Evolutionary conservation across 2,329 filamentous ascomycete species (phyloP).

Genomic region (Cercospora sojina): DNA sequence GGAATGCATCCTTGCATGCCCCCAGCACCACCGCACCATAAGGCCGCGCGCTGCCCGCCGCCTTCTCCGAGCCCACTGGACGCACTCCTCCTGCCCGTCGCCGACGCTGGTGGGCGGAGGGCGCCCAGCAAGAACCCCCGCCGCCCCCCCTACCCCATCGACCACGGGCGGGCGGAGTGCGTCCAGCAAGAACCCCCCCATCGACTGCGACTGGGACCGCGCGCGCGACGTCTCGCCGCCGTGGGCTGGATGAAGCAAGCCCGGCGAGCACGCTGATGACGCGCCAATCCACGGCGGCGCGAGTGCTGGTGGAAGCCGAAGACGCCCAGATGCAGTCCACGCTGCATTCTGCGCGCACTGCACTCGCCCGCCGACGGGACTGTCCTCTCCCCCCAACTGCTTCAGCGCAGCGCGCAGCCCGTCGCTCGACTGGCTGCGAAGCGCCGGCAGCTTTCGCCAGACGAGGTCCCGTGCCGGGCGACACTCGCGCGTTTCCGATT

Average conservation of each 20-base stretch:
- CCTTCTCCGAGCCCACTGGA: background rate
- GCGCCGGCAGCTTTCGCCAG: background rate
- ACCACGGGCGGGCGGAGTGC: slow-evolving; percentile 18
- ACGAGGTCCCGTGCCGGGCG: slow-evolving; percentile 3
- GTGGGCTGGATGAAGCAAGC: background rate
- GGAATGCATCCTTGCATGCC: slow-evolving; percentile 10
- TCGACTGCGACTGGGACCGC: background rate
- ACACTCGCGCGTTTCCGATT: background rate
- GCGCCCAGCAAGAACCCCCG: slow-evolving; percentile 18
- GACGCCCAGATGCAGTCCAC: background rate
- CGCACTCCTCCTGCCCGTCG: slow-evolving; percentile 20
- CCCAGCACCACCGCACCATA: background rate
- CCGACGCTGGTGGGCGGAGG: slow-evolving; percentile 15
- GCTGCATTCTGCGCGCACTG: background rate
- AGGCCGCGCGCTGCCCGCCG: background rate
- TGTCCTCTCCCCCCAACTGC: slow-evolving; percentile 1
- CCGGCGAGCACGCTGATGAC: background rate
- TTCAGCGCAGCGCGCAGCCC: slow-evolving; percentile 6
- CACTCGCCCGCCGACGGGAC: background rate
- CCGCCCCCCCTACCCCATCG: too few relatives aligned
- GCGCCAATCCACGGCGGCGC: background rate
- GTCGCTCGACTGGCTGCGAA: slow-evolving; percentile 16
- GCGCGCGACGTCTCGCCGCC: background rate
- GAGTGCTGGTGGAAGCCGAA: background rate
- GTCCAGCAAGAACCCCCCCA: slow-evolving; percentile 16